Evolutionary conservation across 108 stramenopile species (phyloP).

Genomic region (Cyclostephanos invisitatus): DNA sequence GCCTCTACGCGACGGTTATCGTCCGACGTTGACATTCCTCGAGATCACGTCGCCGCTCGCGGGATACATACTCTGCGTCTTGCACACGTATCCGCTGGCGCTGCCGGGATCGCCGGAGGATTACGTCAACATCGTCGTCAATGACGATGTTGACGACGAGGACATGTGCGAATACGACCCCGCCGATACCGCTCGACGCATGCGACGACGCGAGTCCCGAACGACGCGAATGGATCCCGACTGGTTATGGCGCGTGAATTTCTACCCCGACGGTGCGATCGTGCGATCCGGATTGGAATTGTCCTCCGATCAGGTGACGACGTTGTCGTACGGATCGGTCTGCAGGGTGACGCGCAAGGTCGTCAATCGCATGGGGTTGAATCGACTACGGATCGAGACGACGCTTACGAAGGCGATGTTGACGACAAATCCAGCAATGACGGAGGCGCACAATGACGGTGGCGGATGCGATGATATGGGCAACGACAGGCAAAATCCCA

Average conservation of each 20-base stretch:
- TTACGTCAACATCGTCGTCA: conserved; percentile 31
- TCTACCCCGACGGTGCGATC: too few relatives aligned
- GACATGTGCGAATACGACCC: too few relatives aligned
- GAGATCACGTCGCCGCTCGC: conserved; percentile 37
- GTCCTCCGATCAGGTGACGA: conserved; percentile 54
- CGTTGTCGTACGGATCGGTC: conserved; percentile 70
- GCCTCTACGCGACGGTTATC: background rate
- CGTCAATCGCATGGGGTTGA: conserved; percentile 78
- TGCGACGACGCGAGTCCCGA: too few relatives aligned
- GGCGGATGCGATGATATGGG: background rate
- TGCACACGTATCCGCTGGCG: conserved; percentile 62
- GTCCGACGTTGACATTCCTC: conserved; percentile 36
- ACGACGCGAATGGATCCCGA: too few relatives aligned
- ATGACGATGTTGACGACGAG: background rate
- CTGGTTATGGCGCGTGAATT: too few relatives aligned
- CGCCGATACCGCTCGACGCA: too few relatives aligned
- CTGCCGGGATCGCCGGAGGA: conserved; percentile 55
- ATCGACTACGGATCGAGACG: conserved; percentile 44
- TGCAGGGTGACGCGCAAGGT: conserved; percentile 64
- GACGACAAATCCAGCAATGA: background rate
- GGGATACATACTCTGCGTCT: conserved; percentile 54
- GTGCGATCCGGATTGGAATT: conserved; percentile 82
- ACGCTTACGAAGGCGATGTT: background rate
- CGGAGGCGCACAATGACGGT: too few relatives aligned
- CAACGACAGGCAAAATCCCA: background rate